phyloP scores from a whole-genome alignment of 164 flowering plant genomes.

The Euptelea pleiosperma region DNA sequence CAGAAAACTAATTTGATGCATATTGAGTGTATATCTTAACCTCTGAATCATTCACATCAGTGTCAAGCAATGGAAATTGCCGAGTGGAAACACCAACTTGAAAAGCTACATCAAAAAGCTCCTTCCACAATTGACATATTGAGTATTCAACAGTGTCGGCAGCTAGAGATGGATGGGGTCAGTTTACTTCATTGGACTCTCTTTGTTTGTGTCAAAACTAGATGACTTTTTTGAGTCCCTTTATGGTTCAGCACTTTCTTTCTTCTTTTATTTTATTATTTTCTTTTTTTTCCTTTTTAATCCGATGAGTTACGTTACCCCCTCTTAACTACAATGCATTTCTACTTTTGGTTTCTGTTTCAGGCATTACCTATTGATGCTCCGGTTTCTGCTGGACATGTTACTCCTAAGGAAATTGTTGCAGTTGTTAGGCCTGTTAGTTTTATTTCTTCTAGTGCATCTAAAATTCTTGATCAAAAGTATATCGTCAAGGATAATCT shows the following conservation, averaged over 20 bases:
- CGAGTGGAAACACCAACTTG: constrained; percentile 50
- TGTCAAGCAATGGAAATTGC: constrained; percentile 31
- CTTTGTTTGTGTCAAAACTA: constrained; percentile 3
- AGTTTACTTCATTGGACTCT: constrained; percentile 14
- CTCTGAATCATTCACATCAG: constrained; percentile 25
- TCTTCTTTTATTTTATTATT: not conserved
- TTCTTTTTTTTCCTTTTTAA: not conserved
- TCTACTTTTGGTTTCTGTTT: constrained; percentile 12
- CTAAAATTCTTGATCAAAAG: constrained; percentile 46
- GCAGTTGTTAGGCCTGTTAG: constrained; percentile 69
- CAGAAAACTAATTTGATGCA: not conserved
- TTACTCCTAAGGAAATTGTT: constrained; percentile 45
- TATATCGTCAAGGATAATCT: constrained; percentile 38
- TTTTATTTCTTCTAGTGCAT: constrained; percentile 28
- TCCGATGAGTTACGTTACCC: not conserved
- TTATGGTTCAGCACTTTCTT: not conserved
- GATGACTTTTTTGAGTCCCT: too few relatives aligned
- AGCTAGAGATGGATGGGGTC: constrained; percentile 63
- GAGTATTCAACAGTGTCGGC: constrained; percentile 35
- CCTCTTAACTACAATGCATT: not conserved
- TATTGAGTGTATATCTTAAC: not conserved
- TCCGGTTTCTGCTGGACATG: constrained; percentile 44
- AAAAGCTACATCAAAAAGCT: constrained; percentile 39
- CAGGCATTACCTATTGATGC: constrained; percentile 48
- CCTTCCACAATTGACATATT: constrained; percentile 57